phyloP scores from a whole-genome alignment of 78 protist genomes.

The Blattamonas nauphoetae region DNA sequence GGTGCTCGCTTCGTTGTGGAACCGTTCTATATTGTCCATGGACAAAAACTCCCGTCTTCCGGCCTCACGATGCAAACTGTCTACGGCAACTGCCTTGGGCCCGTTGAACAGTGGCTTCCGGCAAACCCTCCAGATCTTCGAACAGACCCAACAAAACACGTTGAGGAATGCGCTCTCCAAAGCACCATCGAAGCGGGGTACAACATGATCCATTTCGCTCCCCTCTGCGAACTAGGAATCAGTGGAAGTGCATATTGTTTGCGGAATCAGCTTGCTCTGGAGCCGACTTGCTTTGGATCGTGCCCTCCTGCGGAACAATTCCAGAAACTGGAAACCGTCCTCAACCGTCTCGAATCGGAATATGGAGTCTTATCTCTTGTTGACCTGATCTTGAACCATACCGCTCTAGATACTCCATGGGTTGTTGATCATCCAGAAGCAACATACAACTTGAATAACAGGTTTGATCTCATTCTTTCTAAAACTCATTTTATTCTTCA shows the following conservation, averaged over 20 bases:
- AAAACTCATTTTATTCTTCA: not conserved
- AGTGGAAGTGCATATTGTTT: slow-evolving; percentile 57
- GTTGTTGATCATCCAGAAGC: slow-evolving; percentile 81
- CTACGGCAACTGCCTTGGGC: slow-evolving; percentile 57
- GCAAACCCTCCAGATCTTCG: not conserved
- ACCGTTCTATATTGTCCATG: not conserved
- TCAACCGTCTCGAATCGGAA: slow-evolving; percentile 1
- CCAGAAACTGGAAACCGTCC: not conserved
- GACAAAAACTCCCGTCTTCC: not conserved
- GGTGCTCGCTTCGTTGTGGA: not conserved
- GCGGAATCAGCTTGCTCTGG: slow-evolving; percentile 50
- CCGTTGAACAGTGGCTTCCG: slow-evolving; percentile 37
- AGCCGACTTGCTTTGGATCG: slow-evolving; percentile 22
- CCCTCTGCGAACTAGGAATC: slow-evolving; percentile 59
- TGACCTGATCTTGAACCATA: slow-evolving; percentile 79
- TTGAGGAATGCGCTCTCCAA: slow-evolving; percentile 29
- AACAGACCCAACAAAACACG: not conserved
- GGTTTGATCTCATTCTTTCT: not conserved
- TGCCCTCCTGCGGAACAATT: not conserved
- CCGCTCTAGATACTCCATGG: slow-evolving; percentile 62
- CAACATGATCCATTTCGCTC: slow-evolving; percentile 74
- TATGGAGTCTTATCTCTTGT: slow-evolving; percentile 32
- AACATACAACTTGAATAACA: slow-evolving; percentile 53
- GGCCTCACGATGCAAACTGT: slow-evolving; percentile 49
- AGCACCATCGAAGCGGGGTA: slow-evolving; percentile 39